Percentiles rank a stretch among this genome's conserved stretches.
These are phyloP conservation scores for Helianthus tuberosus DNA, from an alignment of 129 eudicot genomes.

Conservation along the genomic window DNA sequence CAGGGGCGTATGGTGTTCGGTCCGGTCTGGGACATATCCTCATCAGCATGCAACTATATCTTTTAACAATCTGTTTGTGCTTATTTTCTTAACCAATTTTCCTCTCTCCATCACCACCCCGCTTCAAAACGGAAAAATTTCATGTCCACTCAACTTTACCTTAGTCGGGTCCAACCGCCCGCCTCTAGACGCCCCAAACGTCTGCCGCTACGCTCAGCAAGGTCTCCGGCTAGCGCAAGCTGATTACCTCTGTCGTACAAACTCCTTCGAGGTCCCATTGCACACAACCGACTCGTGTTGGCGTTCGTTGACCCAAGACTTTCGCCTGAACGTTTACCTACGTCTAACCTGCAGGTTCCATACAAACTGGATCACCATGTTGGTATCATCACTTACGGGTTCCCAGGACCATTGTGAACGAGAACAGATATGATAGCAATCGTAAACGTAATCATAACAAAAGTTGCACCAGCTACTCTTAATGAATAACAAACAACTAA, in stretches of 20 bases:
- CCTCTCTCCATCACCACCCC: conserved; percentile 27
- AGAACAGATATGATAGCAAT: too few relatives aligned
- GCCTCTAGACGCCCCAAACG: conserved; percentile 16
- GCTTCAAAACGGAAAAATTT: conserved; percentile 34
- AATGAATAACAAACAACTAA: too few relatives aligned
- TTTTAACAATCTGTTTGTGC: too few relatives aligned
- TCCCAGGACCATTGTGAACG: too few relatives aligned
- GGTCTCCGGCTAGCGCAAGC: conserved; percentile 70
- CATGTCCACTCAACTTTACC: conserved; percentile 70
- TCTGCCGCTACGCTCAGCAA: conserved; percentile 64
- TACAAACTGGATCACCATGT: conserved; percentile 56
- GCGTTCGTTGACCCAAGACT: conserved; percentile 43
- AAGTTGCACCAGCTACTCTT: too few relatives aligned
- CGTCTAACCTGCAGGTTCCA: conserved; percentile 65
- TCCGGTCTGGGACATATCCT: too few relatives aligned
- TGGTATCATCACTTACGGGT: too few relatives aligned
- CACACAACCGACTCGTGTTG: conserved; percentile 76
- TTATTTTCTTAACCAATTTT: neutral
- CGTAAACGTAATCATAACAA: too few relatives aligned
- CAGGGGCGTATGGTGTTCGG: too few relatives aligned
- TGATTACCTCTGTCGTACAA: conserved; percentile 51
- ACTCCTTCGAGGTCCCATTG: conserved; percentile 58
- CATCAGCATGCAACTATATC: too few relatives aligned
- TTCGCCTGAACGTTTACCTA: conserved; percentile 49
- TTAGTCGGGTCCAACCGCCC: conserved; percentile 40